phyloP scores from a whole-genome alignment of 495 filamentous ascomycete species.

The Aspergillus indologenus region DNA sequence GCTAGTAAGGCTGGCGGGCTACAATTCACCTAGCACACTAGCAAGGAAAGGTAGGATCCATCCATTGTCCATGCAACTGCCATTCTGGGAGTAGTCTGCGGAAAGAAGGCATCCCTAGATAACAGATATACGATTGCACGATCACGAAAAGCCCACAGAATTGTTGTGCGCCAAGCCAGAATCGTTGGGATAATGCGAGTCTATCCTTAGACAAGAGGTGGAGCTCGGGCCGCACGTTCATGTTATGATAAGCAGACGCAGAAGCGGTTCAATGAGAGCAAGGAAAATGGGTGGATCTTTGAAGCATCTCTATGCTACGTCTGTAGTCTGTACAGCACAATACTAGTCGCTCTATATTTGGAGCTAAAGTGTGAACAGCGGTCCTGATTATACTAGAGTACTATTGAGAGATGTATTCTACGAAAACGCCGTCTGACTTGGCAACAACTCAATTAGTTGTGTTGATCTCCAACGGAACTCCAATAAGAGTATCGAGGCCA shows the following conservation, averaged over 20 bases:
- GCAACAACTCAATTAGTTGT: too few relatives aligned
- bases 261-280: background rate
- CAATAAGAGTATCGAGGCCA: too few relatives aligned
- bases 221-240: conserved; percentile 21
- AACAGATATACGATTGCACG: background rate
- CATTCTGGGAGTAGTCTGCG: background rate
- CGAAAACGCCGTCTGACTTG: too few relatives aligned
- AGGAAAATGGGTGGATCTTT: too few relatives aligned
- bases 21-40: background rate
- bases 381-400: too few relatives aligned
- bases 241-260: background rate
- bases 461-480: too few relatives aligned
- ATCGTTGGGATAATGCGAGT: background rate
- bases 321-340: too few relatives aligned
- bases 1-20: conserved; percentile 16
- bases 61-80: background rate
- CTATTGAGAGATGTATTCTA: too few relatives aligned
- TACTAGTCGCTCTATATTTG: too few relatives aligned
- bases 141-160: background rate
- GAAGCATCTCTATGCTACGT: too few relatives aligned
- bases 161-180: background rate
- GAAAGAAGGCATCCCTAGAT: background rate
- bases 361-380: too few relatives aligned
- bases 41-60: background rate
- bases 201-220: conserved; percentile 5